Evolutionary conservation across 495 filamentous ascomycete species (phyloP).

Genomic region (Glonium stellatum): DNA sequence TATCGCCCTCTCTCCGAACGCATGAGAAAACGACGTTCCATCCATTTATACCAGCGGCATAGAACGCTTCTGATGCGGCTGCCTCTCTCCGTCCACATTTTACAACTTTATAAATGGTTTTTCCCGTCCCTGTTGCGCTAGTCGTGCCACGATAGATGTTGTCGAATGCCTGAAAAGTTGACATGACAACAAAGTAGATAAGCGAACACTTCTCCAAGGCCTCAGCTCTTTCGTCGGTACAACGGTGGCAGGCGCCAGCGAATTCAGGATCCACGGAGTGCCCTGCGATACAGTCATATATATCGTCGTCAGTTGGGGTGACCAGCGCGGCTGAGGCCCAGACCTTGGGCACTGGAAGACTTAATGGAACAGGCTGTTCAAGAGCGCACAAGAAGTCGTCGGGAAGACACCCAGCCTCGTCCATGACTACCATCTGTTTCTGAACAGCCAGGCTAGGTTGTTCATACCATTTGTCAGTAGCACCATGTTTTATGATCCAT

Average conservation of each 20-base stretch:
- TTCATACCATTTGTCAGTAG: background rate
- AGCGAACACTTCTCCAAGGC: slow-evolving; percentile 13
- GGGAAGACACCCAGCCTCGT: background rate
- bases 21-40: slow-evolving; percentile 22
- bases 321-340: slow-evolving; percentile 20
- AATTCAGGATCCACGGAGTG: slow-evolving; percentile 11
- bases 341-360: slow-evolving; percentile 8
- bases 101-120: slow-evolving; percentile 20
- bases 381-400: background rate
- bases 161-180: slow-evolving; percentile 11
- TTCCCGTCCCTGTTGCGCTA: slow-evolving; percentile 7
- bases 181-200: slow-evolving; percentile 19
- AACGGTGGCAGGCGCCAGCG: slow-evolving; percentile 14
- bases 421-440: background rate
- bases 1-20: slow-evolving; percentile 14
- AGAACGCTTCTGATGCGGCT: slow-evolving; percentile 20
- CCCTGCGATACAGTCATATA: slow-evolving; percentile 18
- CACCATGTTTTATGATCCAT: background rate
- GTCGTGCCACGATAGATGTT: background rate
- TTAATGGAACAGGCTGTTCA: slow-evolving; percentile 5
- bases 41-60: slow-evolving; percentile 17
- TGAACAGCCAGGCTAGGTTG: background rate
- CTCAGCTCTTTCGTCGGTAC: slow-evolving; percentile 21
- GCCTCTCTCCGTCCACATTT: slow-evolving; percentile 24
- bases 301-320: slow-evolving; percentile 22